Evolutionary conservation across 768 basidiomycete genomes (phyloP).

Genomic region (Lanmaoa rubissima): DNA sequence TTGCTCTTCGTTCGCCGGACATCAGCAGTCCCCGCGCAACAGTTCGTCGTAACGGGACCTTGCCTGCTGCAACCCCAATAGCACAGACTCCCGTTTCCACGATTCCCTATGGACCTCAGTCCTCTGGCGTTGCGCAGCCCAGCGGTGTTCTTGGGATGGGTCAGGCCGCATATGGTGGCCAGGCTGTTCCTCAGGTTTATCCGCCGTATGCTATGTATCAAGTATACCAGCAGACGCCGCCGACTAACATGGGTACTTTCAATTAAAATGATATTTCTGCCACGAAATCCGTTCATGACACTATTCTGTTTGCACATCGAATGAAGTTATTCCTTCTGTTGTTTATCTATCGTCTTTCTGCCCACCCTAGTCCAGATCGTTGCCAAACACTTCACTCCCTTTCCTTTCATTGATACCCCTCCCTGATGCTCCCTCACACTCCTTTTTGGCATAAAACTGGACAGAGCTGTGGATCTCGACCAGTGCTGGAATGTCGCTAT

Average conservation of each 20-base stretch:
- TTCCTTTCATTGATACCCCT: conserved; percentile 33
- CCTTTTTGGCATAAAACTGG: conserved; percentile 23
- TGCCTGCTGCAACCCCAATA: conserved; percentile 34
- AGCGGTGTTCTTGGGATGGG: conserved; percentile 60
- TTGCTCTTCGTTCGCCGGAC: conserved; percentile 50
- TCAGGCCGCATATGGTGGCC: conserved; percentile 61
- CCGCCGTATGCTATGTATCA: conserved; percentile 79
- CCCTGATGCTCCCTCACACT: conserved; percentile 22
- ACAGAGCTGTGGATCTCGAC: conserved; percentile 24
- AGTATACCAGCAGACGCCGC: conserved; percentile 74
- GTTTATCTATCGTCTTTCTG: conserved; percentile 32
- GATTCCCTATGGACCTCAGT: conserved; percentile 57
- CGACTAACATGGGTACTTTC: conserved; percentile 74
- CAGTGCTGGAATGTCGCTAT: conserved; percentile 35
- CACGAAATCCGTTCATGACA: conserved; percentile 44
- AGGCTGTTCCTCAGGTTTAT: conserved; percentile 65
- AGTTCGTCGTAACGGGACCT: conserved; percentile 43
- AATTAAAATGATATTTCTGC: conserved; percentile 42
- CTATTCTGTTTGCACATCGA: conserved; percentile 31
- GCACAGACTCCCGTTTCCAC: conserved; percentile 30
- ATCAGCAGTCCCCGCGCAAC: conserved; percentile 49
- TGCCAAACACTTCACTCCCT: conserved; percentile 24
- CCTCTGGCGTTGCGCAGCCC: conserved; percentile 57
- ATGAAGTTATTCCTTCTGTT: conserved; percentile 34
- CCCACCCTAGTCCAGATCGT: conserved; percentile 25